Percentiles rank a stretch among this genome's conserved stretches.
Conservation (phyloP, 2,329 filamentous ascomycete species). For the Ophiostoma tasmaniense region DNA sequence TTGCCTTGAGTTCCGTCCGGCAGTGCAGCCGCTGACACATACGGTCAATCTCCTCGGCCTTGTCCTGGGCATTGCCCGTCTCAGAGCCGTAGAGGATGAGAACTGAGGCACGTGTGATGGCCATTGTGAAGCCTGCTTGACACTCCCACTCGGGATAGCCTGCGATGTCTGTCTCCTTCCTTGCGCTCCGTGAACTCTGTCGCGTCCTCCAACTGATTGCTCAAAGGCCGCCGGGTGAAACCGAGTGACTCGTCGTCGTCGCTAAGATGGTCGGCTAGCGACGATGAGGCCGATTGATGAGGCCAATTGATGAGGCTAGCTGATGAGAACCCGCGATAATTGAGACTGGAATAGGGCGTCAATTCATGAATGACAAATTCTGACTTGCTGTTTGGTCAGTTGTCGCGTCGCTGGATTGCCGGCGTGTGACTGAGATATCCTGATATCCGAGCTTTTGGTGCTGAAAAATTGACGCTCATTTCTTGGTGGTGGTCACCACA, state of each 20-base stretch:
- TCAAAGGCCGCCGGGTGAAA: background rate
- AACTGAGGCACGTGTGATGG: slow-evolving; percentile 22
- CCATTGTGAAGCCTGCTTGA: background rate
- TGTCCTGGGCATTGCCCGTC: slow-evolving; percentile 87
- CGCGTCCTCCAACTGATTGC: background rate
- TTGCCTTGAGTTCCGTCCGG: slow-evolving; percentile 61
- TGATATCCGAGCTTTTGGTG: slow-evolving; percentile 1
- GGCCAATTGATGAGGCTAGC: background rate
- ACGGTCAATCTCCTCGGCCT: slow-evolving; percentile 74
- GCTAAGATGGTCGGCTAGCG: background rate
- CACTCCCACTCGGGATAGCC: background rate
- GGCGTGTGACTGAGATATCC: background rate
- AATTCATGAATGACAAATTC: background rate
- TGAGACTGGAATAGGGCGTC: background rate
- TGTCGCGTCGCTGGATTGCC: background rate
- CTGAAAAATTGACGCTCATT: slow-evolving; percentile 12
- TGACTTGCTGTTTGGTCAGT: background rate
- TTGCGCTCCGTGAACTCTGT: background rate
- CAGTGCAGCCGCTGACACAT: slow-evolving; percentile 73
- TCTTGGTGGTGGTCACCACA: background rate
- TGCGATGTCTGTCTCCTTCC: background rate
- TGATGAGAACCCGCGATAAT: background rate
- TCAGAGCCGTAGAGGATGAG: slow-evolving; percentile 89
- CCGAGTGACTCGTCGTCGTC: background rate
- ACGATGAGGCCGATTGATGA: background rate